These are phyloP conservation scores for Geranium rotundifolium DNA, from an alignment of 345 rosid genomes.

Conservation along the genomic window DNA sequence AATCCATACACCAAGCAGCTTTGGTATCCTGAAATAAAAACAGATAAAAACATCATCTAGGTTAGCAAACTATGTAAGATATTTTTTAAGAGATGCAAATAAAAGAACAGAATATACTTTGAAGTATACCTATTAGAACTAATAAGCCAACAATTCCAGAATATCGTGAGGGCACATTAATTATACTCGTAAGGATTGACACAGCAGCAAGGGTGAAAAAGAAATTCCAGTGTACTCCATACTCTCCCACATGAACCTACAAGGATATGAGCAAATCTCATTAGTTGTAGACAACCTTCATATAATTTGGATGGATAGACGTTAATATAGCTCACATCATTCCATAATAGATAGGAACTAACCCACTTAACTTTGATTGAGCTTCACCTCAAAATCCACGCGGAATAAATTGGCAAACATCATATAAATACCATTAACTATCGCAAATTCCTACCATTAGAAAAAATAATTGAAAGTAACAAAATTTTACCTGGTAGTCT, in stretches of 20 bases:
- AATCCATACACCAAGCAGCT: slow-evolving; percentile 54
- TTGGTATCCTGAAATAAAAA: slow-evolving; percentile 57
- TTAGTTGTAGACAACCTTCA: neutral
- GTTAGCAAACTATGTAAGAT: neutral
- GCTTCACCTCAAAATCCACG: neutral
- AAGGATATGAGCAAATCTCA: too few relatives aligned
- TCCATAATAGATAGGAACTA: neutral
- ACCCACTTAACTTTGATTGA: neutral
- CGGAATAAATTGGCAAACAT: too few relatives aligned
- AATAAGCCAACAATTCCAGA: slow-evolving; percentile 60
- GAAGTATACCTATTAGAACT: slow-evolving; percentile 46
- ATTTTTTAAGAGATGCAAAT: slow-evolving; percentile 1
- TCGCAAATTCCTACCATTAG: too few relatives aligned
- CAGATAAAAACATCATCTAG: neutral
- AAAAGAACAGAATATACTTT: slow-evolving; percentile 6
- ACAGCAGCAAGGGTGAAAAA: slow-evolving; percentile 88
- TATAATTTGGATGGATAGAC: neutral
- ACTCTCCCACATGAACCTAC: slow-evolving; percentile 76
- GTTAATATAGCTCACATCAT: neutral
- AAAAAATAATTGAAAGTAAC: too few relatives aligned
- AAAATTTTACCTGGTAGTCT: slow-evolving; percentile 67
- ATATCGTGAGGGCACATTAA: slow-evolving; percentile 50
- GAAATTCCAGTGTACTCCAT: slow-evolving; percentile 93
- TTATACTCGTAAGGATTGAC: slow-evolving; percentile 49
- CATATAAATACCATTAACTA: too few relatives aligned